Evolutionary conservation across 169 alveolate genomes (phyloP).

Genomic region (Plasmodium reichenowi): DNA sequence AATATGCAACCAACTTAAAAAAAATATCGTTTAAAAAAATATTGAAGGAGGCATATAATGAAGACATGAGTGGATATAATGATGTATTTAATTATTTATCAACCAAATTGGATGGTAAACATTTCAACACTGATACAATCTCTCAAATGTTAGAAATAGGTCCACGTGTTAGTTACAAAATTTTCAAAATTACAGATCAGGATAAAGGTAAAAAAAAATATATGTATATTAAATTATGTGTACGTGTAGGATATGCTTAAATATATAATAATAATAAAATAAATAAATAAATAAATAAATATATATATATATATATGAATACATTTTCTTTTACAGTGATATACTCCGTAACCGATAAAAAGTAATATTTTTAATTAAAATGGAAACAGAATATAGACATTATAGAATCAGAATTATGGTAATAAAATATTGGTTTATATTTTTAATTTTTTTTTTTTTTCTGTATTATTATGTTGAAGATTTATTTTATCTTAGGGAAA

Average conservation of each 20-base stretch:
- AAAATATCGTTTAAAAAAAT: slow-evolving; percentile 25
- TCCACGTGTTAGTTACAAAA: slow-evolving; percentile 55
- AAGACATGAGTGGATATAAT: slow-evolving; percentile 8
- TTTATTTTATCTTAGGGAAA: too few relatives aligned
- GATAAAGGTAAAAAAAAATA: slow-evolving; percentile 49
- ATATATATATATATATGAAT: too few relatives aligned
- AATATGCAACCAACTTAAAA: slow-evolving; percentile 40
- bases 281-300: too few relatives aligned
- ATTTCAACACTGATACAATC: slow-evolving; percentile 16
- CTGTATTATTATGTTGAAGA: neutral
- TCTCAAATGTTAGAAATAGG: slow-evolving; percentile 63
- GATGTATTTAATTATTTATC: slow-evolving; percentile 55
- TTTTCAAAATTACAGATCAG: slow-evolving; percentile 64
- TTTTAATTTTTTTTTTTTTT: slow-evolving; percentile 10
- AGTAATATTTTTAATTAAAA: neutral
- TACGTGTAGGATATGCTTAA: too few relatives aligned
- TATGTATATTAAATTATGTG: too few relatives aligned
- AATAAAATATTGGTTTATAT: neutral
- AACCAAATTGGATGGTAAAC: slow-evolving; percentile 4
- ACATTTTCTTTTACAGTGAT: slow-evolving; percentile 18
- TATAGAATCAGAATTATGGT: too few relatives aligned
- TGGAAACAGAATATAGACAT: neutral
- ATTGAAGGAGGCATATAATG: slow-evolving; percentile 43
- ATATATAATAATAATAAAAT: too few relatives aligned
- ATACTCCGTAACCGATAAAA: slow-evolving; percentile 28